Evolutionary conservation across 192 early-diverging fungal species (phyloP).

Genomic region (Helicostylum pulchrum): DNA sequence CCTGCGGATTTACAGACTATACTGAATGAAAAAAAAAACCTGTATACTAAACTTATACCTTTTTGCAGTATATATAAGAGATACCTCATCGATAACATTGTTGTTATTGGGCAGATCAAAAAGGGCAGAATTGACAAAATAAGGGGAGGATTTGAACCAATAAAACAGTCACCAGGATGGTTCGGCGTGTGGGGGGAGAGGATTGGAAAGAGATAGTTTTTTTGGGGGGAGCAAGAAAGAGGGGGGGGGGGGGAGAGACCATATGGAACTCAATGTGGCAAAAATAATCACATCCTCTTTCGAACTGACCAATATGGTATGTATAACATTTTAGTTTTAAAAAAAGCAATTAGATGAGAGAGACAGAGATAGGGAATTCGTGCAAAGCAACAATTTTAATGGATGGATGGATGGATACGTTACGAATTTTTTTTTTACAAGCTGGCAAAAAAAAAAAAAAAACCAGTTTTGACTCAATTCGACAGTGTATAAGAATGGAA

Average conservation of each 20-base stretch:
- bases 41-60: no score
- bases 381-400: background rate
- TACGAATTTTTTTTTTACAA: background rate
- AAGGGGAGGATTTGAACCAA: no score
- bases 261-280: background rate
- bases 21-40: no score
- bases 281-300: slow-evolving; percentile 8
- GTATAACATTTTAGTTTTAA: background rate
- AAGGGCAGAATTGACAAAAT: no score
- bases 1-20: no score
- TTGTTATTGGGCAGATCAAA: no score
- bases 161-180: no score
- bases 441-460: slow-evolving; percentile 3
- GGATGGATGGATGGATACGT: slow-evolving; percentile 6
- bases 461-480: background rate
- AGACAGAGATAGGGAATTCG: background rate
- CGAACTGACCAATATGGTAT: slow-evolving; percentile 16
- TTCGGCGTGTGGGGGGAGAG: background rate
- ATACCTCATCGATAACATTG: no score
- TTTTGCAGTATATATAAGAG: no score
- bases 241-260: background rate
- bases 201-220: background rate
- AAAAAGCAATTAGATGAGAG: background rate
- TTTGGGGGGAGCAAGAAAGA: no score
- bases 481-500: no score